Percentiles rank a stretch among this genome's conserved stretches.
These are phyloP conservation scores for Epipyxis sp. DNA, from an alignment of 108 stramenopile genomes.

Conservation along the genomic window DNA sequence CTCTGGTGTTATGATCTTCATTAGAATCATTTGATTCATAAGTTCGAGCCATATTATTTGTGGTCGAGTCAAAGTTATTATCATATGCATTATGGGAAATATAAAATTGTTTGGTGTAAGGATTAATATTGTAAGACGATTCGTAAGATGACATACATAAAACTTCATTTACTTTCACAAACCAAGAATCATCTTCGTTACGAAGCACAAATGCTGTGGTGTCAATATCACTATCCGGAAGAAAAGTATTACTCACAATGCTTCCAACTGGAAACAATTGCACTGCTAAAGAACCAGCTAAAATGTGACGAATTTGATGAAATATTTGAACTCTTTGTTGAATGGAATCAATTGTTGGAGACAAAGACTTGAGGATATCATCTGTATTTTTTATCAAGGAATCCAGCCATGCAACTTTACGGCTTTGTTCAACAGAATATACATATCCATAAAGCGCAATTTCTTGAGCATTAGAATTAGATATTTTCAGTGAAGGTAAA, in stretches of 20 bases:
- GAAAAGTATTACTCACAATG: neutral
- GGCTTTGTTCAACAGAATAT: too few relatives aligned
- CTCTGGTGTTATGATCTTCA: neutral
- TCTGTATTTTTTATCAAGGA: neutral
- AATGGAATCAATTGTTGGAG: neutral
- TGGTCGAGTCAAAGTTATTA: too few relatives aligned
- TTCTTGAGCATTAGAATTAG: too few relatives aligned
- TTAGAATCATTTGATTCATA: neutral
- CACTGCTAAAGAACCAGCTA: neutral
- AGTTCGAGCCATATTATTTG: too few relatives aligned
- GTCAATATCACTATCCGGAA: conserved; percentile 22
- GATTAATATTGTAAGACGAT: too few relatives aligned
- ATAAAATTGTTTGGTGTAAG: too few relatives aligned
- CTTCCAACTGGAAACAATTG: conserved; percentile 23
- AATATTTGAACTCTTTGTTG: neutral
- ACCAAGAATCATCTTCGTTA: conserved; percentile 11
- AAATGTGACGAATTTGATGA: neutral
- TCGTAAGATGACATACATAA: conserved; percentile 10
- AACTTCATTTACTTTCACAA: conserved; percentile 23
- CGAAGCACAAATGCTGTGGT: conserved; percentile 2
- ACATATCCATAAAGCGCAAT: too few relatives aligned
- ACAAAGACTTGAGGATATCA: neutral
- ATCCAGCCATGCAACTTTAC: too few relatives aligned
- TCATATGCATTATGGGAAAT: neutral
- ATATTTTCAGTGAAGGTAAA: too few relatives aligned